Evolutionary conservation across 1,139 yeast genomes (phyloP).

Genomic region (Meyerozyma smithsonii): DNA sequence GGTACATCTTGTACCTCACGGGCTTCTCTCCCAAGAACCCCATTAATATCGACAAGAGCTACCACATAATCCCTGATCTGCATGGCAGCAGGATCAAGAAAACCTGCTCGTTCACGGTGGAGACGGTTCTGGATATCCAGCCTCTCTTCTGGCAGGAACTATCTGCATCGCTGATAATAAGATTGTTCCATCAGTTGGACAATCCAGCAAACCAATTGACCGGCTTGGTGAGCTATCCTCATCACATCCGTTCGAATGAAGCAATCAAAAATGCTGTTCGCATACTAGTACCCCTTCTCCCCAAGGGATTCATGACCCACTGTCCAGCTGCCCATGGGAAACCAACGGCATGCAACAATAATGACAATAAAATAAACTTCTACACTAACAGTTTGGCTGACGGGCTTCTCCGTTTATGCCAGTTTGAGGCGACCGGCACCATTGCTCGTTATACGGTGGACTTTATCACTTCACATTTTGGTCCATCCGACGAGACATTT

Average conservation of each 20-base stretch:
- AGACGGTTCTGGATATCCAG: constrained; percentile 19
- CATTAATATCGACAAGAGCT: constrained; percentile 26
- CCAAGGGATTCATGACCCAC: constrained; percentile 27
- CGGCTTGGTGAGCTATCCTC: constrained; percentile 30
- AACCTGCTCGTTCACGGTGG: constrained; percentile 14
- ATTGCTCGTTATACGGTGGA: constrained; percentile 19
- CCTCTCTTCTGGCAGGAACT: constrained; percentile 31
- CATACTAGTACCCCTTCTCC: constrained; percentile 21
- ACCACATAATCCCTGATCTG: constrained; percentile 22
- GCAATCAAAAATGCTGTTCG: constrained; percentile 15
- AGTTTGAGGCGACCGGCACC: constrained; percentile 16
- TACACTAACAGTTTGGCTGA: constrained; percentile 35
- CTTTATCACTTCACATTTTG: constrained; percentile 15
- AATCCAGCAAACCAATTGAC: constrained; percentile 29
- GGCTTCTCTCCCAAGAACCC: constrained; percentile 17
- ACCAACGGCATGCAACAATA: constrained; percentile 24
- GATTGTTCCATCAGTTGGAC: constrained; percentile 31
- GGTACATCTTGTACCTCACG: constrained; percentile 24
- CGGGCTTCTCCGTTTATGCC: constrained; percentile 21
- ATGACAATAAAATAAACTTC: constrained; percentile 21
- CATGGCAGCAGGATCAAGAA: constrained; percentile 14
- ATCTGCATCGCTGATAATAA: constrained; percentile 29
- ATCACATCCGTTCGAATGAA: constrained; percentile 15
- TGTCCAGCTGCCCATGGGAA: constrained; percentile 24
- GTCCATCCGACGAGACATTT: neutral